Evolutionary conservation across 139 green algal species (phyloP).

Genomic region (Yamagishiella unicocca): DNA sequence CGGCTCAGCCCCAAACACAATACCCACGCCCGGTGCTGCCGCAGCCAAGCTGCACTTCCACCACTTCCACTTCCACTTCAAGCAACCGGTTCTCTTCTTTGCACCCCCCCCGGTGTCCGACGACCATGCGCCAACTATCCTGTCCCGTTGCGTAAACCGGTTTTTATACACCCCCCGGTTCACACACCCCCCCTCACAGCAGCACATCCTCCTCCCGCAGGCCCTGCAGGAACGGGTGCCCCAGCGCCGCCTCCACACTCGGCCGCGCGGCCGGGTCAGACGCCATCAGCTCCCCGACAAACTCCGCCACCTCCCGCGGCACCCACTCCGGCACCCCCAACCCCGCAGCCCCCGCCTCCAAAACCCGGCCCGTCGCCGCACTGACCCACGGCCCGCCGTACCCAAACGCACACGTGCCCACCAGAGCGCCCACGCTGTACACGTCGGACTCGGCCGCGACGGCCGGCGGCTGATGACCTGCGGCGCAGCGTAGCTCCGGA

Average conservation of each 20-base stretch:
- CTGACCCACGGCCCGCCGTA: too few relatives aligned
- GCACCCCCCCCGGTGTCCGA: too few relatives aligned
- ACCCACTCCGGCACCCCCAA: slow-evolving; percentile 8
- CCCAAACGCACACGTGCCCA: background rate
- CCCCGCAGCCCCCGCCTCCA: background rate
- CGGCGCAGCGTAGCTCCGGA: background rate
- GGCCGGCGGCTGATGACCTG: background rate
- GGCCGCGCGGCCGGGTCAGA: background rate
- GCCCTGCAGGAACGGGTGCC: background rate
- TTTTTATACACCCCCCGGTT: too few relatives aligned
- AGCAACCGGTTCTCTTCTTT: too few relatives aligned
- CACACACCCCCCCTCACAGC: slow-evolving; percentile 2
- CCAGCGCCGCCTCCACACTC: background rate
- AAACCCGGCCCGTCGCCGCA: background rate
- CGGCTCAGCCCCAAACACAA: too few relatives aligned
- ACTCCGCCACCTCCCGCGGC: background rate
- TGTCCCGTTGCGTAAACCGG: too few relatives aligned
- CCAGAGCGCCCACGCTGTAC: slow-evolving; percentile 13
- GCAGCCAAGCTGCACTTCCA: too few relatives aligned
- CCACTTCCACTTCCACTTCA: too few relatives aligned
- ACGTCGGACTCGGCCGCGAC: slow-evolving; percentile 16
- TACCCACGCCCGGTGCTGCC: too few relatives aligned
- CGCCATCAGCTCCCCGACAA: background rate
- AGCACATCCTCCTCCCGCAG: background rate
- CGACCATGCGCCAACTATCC: too few relatives aligned